Percentiles rank a stretch among this genome's conserved stretches.
Evolutionary conservation across 1,284 basidiomycete species (phyloP).

Genomic region (Anthracocystis panici-leucophaei): DNA sequence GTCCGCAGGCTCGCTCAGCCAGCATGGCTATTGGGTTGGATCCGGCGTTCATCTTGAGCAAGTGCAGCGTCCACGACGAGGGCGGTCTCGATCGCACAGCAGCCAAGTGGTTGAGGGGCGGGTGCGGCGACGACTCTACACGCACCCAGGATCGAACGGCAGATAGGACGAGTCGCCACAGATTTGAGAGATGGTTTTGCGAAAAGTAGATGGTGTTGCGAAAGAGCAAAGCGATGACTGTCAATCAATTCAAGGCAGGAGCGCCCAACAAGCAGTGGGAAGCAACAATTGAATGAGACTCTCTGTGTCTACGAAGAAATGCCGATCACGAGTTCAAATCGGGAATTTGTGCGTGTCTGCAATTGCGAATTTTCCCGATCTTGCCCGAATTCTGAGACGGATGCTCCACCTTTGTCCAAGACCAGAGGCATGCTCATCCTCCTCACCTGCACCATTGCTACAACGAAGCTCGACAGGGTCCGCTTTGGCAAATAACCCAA

Average conservation of each 20-base stretch:
- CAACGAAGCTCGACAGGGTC: neutral
- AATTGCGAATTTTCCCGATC: constrained; percentile 4
- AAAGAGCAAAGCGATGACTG: too few relatives aligned
- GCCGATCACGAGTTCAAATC: constrained; percentile 19
- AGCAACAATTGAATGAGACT: constrained; percentile 19
- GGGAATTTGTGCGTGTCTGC: constrained; percentile 2
- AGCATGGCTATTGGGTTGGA: constrained; percentile 52
- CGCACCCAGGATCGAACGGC: constrained; percentile 4
- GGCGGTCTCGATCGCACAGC: constrained; percentile 13
- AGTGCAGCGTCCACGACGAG: constrained; percentile 8
- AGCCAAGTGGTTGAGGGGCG: constrained; percentile 16
- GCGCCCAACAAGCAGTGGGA: too few relatives aligned
- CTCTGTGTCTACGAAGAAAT: neutral
- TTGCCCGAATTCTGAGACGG: too few relatives aligned
- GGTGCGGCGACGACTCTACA: neutral
- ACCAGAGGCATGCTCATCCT: neutral
- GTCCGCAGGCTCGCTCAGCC: constrained; percentile 54
- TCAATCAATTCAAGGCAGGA: constrained; percentile 5
- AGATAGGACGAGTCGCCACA: constrained; percentile 17
- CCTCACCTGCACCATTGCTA: neutral
- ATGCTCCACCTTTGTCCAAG: constrained; percentile 2
- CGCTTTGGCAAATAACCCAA: neutral
- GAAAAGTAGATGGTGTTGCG: neutral
- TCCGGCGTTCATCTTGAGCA: constrained; percentile 26
- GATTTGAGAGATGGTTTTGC: neutral